Conservation (phyloP, 2,329 filamentous ascomycete genomes). For the Arthrocladium fulminans region DNA sequence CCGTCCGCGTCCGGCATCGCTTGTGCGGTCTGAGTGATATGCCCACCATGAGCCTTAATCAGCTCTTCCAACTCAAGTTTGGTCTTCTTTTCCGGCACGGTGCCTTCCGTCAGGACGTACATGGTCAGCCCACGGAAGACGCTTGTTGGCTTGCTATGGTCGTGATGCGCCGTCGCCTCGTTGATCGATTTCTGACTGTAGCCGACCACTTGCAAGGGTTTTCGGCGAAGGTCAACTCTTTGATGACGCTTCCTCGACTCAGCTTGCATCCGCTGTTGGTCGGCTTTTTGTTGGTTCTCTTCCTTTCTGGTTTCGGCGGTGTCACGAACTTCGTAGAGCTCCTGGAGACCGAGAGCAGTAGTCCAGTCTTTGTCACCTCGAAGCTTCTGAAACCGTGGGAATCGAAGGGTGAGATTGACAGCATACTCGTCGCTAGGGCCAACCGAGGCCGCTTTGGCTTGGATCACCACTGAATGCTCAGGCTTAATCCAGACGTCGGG, state of each 20-base stretch:
- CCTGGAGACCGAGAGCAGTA: slow-evolving; percentile 64
- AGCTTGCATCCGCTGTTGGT: slow-evolving; percentile 45
- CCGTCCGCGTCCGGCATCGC: slow-evolving; percentile 49
- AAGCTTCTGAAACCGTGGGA: slow-evolving; percentile 77
- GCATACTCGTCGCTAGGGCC: slow-evolving; percentile 69
- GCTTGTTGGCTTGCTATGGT: slow-evolving; percentile 26
- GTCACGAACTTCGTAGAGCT: slow-evolving; percentile 63
- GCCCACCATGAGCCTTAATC: slow-evolving; percentile 75
- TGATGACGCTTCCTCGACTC: slow-evolving; percentile 54
- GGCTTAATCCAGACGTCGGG: slow-evolving; percentile 93
- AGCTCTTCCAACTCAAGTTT: slow-evolving; percentile 73
- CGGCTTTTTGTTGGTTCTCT: slow-evolving; percentile 59
- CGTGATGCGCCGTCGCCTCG: neutral
- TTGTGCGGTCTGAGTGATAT: slow-evolving; percentile 60
- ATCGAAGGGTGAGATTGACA: slow-evolving; percentile 68
- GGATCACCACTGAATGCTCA: slow-evolving; percentile 74
- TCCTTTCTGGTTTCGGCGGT: slow-evolving; percentile 61
- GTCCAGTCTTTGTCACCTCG: slow-evolving; percentile 80
- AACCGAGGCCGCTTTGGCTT: slow-evolving; percentile 79
- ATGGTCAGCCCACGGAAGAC: slow-evolving; percentile 72
- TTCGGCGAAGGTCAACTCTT: slow-evolving; percentile 49
- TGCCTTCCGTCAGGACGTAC: slow-evolving; percentile 69
- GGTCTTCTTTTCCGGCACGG: slow-evolving; percentile 59
- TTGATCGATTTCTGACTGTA: slow-evolving; percentile 30
- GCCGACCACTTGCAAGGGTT: slow-evolving; percentile 65